These are phyloP conservation scores for Penicillium pulvis DNA, from an alignment of 495 filamentous ascomycete genomes.

Conservation along the genomic window DNA sequence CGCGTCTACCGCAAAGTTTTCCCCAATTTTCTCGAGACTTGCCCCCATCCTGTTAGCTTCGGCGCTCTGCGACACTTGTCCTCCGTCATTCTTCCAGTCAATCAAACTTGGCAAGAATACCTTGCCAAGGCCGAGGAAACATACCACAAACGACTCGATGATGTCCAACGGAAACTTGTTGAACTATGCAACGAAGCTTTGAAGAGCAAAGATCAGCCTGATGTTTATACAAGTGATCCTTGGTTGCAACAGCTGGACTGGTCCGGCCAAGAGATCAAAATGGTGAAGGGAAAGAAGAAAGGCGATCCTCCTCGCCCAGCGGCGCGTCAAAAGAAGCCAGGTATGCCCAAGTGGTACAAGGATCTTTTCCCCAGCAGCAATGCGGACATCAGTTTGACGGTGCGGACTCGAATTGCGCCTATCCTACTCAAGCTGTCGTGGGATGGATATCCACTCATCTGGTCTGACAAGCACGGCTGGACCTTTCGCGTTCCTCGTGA, in stretches of 20 bases:
- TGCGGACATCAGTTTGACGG: conserved; percentile 71
- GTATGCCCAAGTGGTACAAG: conserved; percentile 96
- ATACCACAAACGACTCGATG: conserved; percentile 74
- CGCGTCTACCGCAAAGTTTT: conserved; percentile 91
- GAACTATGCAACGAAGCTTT: conserved; percentile 75
- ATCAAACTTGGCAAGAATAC: conserved; percentile 85
- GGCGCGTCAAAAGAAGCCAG: conserved; percentile 86
- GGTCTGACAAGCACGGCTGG: conserved; percentile 93
- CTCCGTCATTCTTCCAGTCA: conserved; percentile 87
- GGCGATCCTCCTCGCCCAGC: conserved; percentile 74
- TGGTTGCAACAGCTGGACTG: conserved; percentile 96
- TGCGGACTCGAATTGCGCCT: conserved; percentile 85
- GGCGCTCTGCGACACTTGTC: conserved; percentile 90
- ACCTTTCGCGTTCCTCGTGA: conserved; percentile 75
- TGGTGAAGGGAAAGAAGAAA: conserved; percentile 90
- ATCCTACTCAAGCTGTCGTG: conserved; percentile 82
- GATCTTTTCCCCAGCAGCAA: conserved; percentile 72
- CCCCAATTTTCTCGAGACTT: conserved; percentile 80
- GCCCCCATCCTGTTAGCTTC: conserved; percentile 97
- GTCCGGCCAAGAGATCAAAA: conserved; percentile 87
- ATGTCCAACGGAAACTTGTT: conserved; percentile 70
- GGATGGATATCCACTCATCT: conserved; percentile 86
- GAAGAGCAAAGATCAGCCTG: conserved; percentile 65
- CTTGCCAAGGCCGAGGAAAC: conserved; percentile 78
- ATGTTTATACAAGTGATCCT: conserved; percentile 72